phyloP scores from a whole-genome alignment of 352 stramenopile species.

The Globisporangium sylvaticum region DNA sequence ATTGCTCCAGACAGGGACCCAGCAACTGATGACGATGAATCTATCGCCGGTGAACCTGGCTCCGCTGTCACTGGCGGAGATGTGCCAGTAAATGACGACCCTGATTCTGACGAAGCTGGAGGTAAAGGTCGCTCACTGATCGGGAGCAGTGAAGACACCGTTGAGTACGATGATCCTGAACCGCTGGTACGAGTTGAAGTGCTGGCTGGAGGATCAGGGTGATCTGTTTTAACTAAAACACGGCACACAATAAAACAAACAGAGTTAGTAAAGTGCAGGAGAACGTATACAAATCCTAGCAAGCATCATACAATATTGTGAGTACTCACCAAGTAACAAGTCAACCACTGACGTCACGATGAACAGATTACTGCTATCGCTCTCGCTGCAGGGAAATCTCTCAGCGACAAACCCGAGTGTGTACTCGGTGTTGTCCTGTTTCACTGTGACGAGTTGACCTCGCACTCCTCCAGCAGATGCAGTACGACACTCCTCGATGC shows the following conservation, averaged over 20 bases:
- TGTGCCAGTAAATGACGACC: background rate
- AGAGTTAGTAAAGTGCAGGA: background rate
- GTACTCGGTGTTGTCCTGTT: background rate
- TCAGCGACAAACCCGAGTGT: background rate
- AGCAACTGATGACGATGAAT: background rate
- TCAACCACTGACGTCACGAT: background rate
- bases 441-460: background rate
- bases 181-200: background rate
- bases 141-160: background rate
- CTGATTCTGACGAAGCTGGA: background rate
- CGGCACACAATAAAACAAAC: background rate
- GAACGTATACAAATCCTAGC: no score
- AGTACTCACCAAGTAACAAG: background rate
- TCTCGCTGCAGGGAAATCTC: background rate
- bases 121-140: background rate
- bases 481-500: background rate
- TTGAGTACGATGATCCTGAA: background rate
- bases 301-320: no score
- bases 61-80: background rate
- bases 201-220: background rate
- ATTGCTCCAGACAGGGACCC: background rate
- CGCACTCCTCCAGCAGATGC: background rate
- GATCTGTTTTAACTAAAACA: background rate
- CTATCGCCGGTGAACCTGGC: background rate
- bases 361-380: background rate